These are phyloP conservation scores for Tribonema minus DNA, from an alignment of 108 stramenopile genomes.

Conservation along the genomic window DNA sequence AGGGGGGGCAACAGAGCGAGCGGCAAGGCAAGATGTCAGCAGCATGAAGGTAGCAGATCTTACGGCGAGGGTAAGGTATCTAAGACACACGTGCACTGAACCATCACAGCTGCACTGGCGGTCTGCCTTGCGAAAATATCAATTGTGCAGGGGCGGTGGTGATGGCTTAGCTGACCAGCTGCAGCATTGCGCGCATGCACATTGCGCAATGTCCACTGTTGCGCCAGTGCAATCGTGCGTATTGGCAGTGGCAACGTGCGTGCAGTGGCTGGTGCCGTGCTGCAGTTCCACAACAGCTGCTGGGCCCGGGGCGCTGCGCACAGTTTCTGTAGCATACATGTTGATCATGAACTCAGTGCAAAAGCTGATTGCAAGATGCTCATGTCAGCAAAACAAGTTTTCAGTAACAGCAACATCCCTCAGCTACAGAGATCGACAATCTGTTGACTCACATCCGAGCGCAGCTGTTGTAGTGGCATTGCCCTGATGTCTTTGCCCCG, in stretches of 20 bases:
- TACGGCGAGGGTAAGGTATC: not conserved
- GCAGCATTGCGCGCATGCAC: too few relatives aligned
- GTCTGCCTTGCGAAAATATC: too few relatives aligned
- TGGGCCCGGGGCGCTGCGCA: not conserved
- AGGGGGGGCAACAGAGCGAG: not conserved
- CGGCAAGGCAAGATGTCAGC: not conserved
- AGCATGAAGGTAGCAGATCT: not conserved
- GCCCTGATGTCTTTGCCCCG: constrained; percentile 70
- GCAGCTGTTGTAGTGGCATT: constrained; percentile 22
- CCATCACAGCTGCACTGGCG: too few relatives aligned
- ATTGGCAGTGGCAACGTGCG: too few relatives aligned
- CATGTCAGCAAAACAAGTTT: not conserved
- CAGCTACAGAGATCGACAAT: too few relatives aligned
- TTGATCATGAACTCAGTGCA: not conserved
- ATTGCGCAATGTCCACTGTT: too few relatives aligned
- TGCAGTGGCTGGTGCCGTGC: too few relatives aligned
- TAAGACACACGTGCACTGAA: too few relatives aligned
- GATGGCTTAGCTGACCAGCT: too few relatives aligned
- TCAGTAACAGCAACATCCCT: too few relatives aligned
- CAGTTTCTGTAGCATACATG: not conserved
- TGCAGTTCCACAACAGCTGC: not conserved
- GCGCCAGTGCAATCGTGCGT: too few relatives aligned
- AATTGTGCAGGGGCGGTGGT: too few relatives aligned
- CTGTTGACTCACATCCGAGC: constrained; percentile 10
- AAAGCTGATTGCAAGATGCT: not conserved